Base-by-base conservation (phyloP, 1,284 basidiomycete species). In the Leccinum proximum region DNA sequence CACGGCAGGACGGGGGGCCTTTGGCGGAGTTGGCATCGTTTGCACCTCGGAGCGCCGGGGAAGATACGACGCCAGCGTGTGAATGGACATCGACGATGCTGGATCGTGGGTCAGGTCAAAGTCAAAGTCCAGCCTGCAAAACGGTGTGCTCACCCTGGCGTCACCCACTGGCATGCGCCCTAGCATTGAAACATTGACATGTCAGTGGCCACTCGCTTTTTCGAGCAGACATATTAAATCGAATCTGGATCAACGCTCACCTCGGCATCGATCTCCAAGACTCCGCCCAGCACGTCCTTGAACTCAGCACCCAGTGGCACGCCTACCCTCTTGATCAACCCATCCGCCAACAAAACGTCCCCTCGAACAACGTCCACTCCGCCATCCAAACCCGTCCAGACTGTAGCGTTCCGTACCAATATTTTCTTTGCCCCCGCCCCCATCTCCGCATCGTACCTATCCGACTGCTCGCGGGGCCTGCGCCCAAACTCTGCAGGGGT, bases 381-480 rank as follows among this genome's bases (percentile, higher is more conserved):
- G 56, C 84, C 81, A 26, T 83, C 69, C 50, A 81, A 81, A 0
- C 92, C 93, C 0, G 92, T 94, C 91, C 92, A 93, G n/a, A 96
- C 81, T 4, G 84, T 88, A 1, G 87, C 92, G 71, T 95, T 93
- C 70, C 80, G 81, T 67, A 96, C 82, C 62, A 90, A 78, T 26
- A 26, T 26, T 26, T 26, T 74, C 1, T 26, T 30, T 30, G 75
- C 75, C 0, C 89, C 88, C 1, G 18, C 18, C 48, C 18, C 11
- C 48, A 50, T 50, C 3, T 86, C 87, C 0, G 76, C 72, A 14
- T 86, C 89, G 67, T 81, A 91, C 37, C 93, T 81, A 71, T 95
- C 93, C 6, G 85, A 91, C 35, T 68, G 69, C 0, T 74, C 82
- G 13, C 94, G 83, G 37, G 77, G 72, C 58, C 77, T 7, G 6